Evolutionary conservation across 2,329 filamentous ascomycete species (phyloP), one percentile per base, ranked within the genome.

Genomic region (Aspergillus tubingensis): DNA sequence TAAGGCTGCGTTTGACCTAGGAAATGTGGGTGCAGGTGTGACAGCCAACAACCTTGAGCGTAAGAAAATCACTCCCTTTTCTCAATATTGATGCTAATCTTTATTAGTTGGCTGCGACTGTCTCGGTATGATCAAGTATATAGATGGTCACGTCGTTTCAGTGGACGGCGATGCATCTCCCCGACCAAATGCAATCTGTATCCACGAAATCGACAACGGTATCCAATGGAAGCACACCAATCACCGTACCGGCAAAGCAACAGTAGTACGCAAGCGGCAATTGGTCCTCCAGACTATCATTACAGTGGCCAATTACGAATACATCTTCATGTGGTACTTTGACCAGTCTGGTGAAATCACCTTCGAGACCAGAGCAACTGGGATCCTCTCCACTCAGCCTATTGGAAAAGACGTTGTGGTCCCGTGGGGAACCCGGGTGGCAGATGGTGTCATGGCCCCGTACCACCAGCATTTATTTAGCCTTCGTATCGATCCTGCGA

Each of bases 381-480:
- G 86, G 0, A 81, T 81, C 27, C 60, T 81, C 5, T 79, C 76
- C 0, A 80, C 76, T 0, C 38, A 36, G 2, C 62, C 55, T 32
- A 79, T 79, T 38, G 68, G 72, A 19, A 63, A 70, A 2, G 71
- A 66, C 2, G 73, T 74, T 17, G 62, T 68, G 27, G 72, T 75
- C 6, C 69, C 73, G 3, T 80, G 70, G 21, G 77, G 78, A 7
- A 79, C 77, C 1, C 64, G 71, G 4, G 78, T 80, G 13, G 76
- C 73, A 1, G 74, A 76, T 0, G 79, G 78, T 1, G 77, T 80
- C 1, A 63, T 80, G 47, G 79, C 79, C 0, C 76, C 76, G 0
- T 75, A 78, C 56, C 78, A 81, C 58, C 79, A 80, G 59, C 78
- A 81, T 57, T 62, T 81, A 1, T 80, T 80, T 65, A 76, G 67